Evolutionary conservation across 352 stramenopile genomes (phyloP).

Genomic region (Phytophthora europaea): DNA sequence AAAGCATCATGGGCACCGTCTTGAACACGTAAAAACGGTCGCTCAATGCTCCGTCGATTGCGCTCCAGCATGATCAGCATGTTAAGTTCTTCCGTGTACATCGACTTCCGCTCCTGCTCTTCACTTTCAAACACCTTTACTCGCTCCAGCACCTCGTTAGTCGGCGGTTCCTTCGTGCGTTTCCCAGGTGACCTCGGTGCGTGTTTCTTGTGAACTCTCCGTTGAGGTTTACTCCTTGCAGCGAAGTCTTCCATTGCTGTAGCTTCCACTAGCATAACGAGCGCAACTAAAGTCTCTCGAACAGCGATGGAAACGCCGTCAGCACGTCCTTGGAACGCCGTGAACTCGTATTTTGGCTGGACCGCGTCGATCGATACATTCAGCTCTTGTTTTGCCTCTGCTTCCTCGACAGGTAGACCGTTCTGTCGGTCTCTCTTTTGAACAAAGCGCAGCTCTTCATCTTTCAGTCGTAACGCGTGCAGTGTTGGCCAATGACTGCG

Average conservation of each 20-base stretch:
- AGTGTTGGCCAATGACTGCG: conserved; percentile 47
- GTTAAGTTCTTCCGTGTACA: conserved; percentile 54
- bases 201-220: conserved; percentile 30
- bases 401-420: conserved; percentile 15
- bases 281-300: conserved; percentile 17
- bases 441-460: conserved; percentile 50
- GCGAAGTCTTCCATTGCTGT: conserved; percentile 6
- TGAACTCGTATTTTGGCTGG: conserved; percentile 23
- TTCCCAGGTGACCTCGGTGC: conserved; percentile 7
- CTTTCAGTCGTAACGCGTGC: conserved; percentile 50
- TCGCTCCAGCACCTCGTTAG: conserved; percentile 19
- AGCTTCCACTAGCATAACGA: conserved; percentile 35
- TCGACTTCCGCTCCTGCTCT: conserved; percentile 52
- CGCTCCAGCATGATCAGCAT: conserved; percentile 66
- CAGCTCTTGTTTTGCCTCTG: neutral
- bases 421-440: conserved; percentile 24
- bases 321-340: neutral
- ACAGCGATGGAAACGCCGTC: conserved; percentile 7
- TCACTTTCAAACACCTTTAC: conserved; percentile 58
- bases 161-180: conserved; percentile 1
- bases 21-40: conserved; percentile 56
- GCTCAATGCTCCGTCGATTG: conserved; percentile 46
- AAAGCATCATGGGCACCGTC: conserved; percentile 61
- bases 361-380: neutral
- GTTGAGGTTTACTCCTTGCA: conserved; percentile 10